Percentiles rank a stretch among this genome's conserved stretches.
phyloP scores from a whole-genome alignment of 139 green algal genomes.

The Eudorina sp. region DNA sequence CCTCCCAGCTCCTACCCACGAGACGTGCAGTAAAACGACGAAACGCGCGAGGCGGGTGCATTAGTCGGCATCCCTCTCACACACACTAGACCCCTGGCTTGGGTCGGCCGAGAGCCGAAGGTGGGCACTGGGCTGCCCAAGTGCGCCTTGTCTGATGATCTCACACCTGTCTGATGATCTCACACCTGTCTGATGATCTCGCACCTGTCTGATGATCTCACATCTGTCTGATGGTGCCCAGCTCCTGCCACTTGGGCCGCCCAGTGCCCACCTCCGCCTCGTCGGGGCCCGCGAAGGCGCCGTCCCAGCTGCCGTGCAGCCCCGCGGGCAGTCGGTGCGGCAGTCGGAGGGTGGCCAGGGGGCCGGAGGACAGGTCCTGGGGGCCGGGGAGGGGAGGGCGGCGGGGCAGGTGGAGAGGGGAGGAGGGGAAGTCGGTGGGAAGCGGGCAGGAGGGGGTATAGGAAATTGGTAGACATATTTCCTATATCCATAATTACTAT shows the following conservation, averaged over 20 bases:
- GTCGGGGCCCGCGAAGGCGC: not conserved
- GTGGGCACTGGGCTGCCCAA: no score
- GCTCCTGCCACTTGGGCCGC: constrained; percentile 44
- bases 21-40: no score
- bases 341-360: constrained; percentile 70
- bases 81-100: no score
- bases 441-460: not conserved
- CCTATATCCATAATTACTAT: no score
- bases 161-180: not conserved
- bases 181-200: constrained; percentile 20
- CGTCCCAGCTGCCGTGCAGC: constrained; percentile 71
- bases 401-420: not conserved
- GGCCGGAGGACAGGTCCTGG: constrained; percentile 57
- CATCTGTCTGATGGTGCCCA: constrained; percentile 41
- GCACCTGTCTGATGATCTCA: not conserved
- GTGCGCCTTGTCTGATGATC: not conserved
- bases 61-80: no score
- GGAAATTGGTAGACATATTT: not conserved
- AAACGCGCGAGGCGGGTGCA: no score
- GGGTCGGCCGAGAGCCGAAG: no score
- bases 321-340: constrained; percentile 71
- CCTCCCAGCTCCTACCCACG: no score
- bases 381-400: not conserved
- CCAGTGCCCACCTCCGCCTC: not conserved
- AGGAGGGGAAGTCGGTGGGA: not conserved